phyloP scores from a whole-genome alignment of 2,329 filamentous ascomycete species.

The Colletotrichum sp. region DNA sequence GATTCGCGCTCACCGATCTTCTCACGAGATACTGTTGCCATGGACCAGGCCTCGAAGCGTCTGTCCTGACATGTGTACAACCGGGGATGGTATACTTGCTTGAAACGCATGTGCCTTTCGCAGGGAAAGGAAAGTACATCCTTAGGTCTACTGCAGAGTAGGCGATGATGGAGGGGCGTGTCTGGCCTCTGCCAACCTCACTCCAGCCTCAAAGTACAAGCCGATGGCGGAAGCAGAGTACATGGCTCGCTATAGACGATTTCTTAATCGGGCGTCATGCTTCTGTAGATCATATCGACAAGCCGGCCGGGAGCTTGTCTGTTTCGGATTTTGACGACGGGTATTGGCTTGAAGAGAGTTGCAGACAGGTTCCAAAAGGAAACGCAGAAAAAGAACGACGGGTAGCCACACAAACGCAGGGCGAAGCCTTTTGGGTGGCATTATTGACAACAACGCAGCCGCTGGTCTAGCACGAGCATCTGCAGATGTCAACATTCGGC shows the following conservation, averaged over 20 bases:
- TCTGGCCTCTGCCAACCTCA: not conserved
- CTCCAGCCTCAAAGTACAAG: not conserved
- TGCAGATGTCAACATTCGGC: conserved; percentile 7
- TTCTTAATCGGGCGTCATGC: conserved; percentile 18
- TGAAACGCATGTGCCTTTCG: conserved; percentile 7
- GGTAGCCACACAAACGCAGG: conserved; percentile 11
- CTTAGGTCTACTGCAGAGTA: conserved; percentile 7
- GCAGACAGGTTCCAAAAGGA: conserved; percentile 12
- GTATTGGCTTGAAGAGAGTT: not conserved
- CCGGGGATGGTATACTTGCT: conserved; percentile 2
- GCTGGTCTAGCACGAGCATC: not conserved
- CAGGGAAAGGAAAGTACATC: conserved; percentile 20
- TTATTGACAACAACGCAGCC: conserved; percentile 6
- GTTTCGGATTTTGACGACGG: conserved; percentile 8
- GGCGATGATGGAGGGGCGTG: conserved; percentile 1
- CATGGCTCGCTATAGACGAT: not conserved
- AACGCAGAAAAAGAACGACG: conserved; percentile 8
- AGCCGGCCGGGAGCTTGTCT: conserved; percentile 2
- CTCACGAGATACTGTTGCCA: not conserved
- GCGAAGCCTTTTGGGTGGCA: conserved; percentile 4
- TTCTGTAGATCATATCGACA: conserved; percentile 1
- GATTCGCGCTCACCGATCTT: conserved; percentile 14
- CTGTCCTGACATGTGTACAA: conserved; percentile 5
- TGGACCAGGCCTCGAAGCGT: conserved; percentile 5
- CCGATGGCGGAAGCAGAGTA: not conserved